phyloP scores from a whole-genome alignment of 169 alveolate species.

The Fabrea salina region DNA sequence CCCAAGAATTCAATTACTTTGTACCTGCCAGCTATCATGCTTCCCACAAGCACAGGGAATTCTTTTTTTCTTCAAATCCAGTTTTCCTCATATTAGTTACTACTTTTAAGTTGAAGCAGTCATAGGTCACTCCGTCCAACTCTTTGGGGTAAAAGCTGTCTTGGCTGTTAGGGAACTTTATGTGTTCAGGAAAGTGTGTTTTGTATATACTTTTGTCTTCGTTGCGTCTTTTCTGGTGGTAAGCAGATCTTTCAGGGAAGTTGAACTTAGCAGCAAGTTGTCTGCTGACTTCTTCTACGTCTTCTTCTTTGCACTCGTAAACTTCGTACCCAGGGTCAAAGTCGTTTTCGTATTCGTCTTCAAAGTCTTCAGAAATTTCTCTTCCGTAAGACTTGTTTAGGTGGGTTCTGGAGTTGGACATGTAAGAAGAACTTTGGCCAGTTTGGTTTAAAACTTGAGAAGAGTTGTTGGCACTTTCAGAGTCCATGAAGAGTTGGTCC shows the following conservation, averaged over 20 bases:
- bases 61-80: constrained; percentile 87
- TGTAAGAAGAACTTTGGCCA: background rate
- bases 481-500: background rate
- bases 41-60: constrained; percentile 82
- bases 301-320: constrained; percentile 76
- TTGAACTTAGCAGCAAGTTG: constrained; percentile 77
- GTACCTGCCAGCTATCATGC: constrained; percentile 87
- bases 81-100: constrained; percentile 87
- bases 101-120: constrained; percentile 82
- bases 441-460: background rate
- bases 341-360: constrained; percentile 79
- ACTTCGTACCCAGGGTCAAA: constrained; percentile 86
- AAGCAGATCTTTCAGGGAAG: constrained; percentile 35
- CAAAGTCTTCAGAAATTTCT: too few species aligned
- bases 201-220: background rate
- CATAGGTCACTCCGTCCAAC: constrained; percentile 73
- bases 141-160: constrained; percentile 61
- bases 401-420: too few species aligned
- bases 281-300: constrained; percentile 72
- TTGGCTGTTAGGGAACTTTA: constrained; percentile 9
- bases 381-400: too few species aligned
- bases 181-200: background rate
- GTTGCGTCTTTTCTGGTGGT: background rate
- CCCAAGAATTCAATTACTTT: constrained; percentile 85
- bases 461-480: background rate